These are phyloP conservation scores for Sarocladium oryzae DNA, from an alignment of 2,329 filamentous ascomycete genomes.

Conservation along the genomic window DNA sequence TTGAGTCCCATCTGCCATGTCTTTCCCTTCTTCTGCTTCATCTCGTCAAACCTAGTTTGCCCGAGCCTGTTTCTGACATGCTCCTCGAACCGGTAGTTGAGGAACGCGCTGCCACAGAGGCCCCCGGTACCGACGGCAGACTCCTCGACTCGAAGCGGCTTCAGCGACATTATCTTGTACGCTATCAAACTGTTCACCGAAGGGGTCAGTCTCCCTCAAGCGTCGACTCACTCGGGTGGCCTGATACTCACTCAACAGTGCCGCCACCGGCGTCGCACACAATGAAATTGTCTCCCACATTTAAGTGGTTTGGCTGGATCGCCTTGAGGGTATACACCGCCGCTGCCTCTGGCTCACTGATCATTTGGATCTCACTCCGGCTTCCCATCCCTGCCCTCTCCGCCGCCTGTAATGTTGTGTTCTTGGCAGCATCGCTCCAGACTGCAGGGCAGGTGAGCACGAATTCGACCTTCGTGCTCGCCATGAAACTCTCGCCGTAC, in stretches of 20 bases:
- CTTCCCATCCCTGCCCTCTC: constrained; percentile 73
- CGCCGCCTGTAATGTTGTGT: constrained; percentile 71
- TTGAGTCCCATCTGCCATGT: constrained; percentile 74
- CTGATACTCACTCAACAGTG: constrained; percentile 55
- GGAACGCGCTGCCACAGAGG: constrained; percentile 69
- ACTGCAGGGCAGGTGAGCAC: constrained; percentile 78
- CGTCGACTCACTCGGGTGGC: background rate
- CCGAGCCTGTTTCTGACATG: constrained; percentile 65
- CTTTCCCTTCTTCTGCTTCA: constrained; percentile 71
- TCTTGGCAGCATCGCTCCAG: constrained; percentile 82
- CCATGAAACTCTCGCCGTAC: constrained; percentile 75
- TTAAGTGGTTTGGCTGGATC: constrained; percentile 68
- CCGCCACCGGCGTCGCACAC: constrained; percentile 59
- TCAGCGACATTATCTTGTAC: constrained; percentile 70
- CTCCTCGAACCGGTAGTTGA: constrained; percentile 77
- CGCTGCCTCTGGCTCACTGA: constrained; percentile 74
- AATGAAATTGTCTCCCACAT: constrained; percentile 59
- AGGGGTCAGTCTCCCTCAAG: constrained; percentile 16
- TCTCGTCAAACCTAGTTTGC: constrained; percentile 59
- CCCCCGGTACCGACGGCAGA: constrained; percentile 74
- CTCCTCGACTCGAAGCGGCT: constrained; percentile 67
- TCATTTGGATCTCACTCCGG: constrained; percentile 66
- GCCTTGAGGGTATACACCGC: constrained; percentile 75
- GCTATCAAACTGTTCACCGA: constrained; percentile 57
- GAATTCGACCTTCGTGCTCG: constrained; percentile 67